Evolutionary conservation across 73 alveolate species (phyloP).

Genomic region (Symbiodinium natans): DNA sequence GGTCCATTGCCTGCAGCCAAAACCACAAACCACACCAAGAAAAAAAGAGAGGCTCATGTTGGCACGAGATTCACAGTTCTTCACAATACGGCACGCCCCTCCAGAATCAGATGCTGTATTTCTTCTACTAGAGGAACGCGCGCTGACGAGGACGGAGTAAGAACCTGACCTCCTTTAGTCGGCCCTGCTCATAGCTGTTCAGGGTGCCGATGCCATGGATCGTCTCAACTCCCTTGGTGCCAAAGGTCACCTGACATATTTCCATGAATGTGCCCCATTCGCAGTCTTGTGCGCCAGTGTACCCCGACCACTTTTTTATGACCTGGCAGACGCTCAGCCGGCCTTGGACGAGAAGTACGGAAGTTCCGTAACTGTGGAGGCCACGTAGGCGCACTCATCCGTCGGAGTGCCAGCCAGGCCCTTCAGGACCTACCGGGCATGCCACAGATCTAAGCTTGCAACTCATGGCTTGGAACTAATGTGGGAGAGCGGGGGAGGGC

Average conservation of each 20-base stretch:
- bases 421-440: constrained; percentile 5
- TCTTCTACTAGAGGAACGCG: background rate
- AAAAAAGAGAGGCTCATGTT: too few species aligned
- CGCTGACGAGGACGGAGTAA: background rate
- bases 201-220: constrained; percentile 55
- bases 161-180: constrained; percentile 57
- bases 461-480: background rate
- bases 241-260: constrained; percentile 60
- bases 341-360: constrained; percentile 93
- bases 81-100: too few species aligned
- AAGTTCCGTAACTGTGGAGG: constrained; percentile 64
- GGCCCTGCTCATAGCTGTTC: constrained; percentile 84
- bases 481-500: background rate
- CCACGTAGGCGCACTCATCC: constrained; percentile 82
- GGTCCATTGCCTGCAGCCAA: constrained; percentile 80
- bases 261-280: background rate
- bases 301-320: background rate
- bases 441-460: background rate
- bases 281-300: background rate
- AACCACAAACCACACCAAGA: background rate
- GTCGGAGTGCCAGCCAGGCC: constrained; percentile 91
- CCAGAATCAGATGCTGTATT: background rate
- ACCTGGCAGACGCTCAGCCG: background rate
- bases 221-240: constrained; percentile 78
- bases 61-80: too few species aligned